Conservation (phyloP, 129 eudicot genomes). For the Calendula officinalis region DNA sequence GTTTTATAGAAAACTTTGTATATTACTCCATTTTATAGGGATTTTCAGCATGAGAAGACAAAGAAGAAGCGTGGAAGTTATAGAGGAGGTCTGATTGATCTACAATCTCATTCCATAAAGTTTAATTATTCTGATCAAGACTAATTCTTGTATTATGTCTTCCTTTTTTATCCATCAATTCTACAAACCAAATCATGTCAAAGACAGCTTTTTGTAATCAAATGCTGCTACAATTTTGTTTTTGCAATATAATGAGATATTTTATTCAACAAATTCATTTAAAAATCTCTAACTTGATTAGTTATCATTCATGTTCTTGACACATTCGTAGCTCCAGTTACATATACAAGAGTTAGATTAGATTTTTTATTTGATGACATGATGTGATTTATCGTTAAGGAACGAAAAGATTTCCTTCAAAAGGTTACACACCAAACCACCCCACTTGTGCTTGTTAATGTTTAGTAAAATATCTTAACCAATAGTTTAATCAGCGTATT, state of each 20-base stretch:
- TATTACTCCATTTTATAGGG: conserved; percentile 39
- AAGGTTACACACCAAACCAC: too few species aligned
- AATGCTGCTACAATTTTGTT: not conserved
- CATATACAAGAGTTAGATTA: not conserved
- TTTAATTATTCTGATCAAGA: conserved; percentile 72
- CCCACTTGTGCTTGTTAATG: too few species aligned
- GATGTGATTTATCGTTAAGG: too few species aligned
- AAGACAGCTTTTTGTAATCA: not conserved
- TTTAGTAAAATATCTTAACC: too few species aligned
- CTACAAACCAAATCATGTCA: not conserved
- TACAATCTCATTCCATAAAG: conserved; percentile 78
- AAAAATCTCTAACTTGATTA: too few species aligned
- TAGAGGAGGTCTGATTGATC: conserved; percentile 80
- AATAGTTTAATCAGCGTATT: too few species aligned
- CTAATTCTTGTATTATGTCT: conserved; percentile 14
- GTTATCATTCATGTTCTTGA: not conserved
- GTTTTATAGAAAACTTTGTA: not conserved
- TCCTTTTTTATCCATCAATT: not conserved
- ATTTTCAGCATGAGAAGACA: conserved; percentile 91
- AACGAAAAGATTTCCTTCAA: not conserved
- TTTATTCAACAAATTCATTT: too few species aligned
- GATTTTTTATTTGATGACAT: not conserved
- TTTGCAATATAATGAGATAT: not conserved
- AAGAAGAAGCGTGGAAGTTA: conserved; percentile 98
- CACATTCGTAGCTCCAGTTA: not conserved